These are phyloP conservation scores for Malbranchea zuffiana DNA, from an alignment of 2,329 filamentous ascomycete species.

Conservation along the genomic window DNA sequence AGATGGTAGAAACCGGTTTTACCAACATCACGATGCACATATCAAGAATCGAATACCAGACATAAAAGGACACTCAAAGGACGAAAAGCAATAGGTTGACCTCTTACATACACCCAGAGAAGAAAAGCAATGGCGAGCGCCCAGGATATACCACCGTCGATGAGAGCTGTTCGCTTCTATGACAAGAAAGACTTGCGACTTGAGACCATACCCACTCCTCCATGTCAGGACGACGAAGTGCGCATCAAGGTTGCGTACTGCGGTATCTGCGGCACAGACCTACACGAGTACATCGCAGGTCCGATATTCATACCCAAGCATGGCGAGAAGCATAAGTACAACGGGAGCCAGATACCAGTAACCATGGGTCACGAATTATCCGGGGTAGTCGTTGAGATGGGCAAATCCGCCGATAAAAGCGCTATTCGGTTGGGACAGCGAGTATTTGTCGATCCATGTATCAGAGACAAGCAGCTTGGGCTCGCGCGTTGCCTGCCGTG, in stretches of 20 bases:
- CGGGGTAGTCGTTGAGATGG: constrained; percentile 50
- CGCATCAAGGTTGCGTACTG: constrained; percentile 26
- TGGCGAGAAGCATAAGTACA: constrained; percentile 45
- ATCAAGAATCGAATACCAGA: no score
- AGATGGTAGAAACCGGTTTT: no score
- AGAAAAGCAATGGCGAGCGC: not conserved
- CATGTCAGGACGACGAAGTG: constrained; percentile 42
- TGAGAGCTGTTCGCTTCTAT: constrained; percentile 31
- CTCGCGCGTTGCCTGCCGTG: constrained; percentile 43
- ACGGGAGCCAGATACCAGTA: constrained; percentile 46
- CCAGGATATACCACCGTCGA: constrained; percentile 12
- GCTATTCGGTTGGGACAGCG: constrained; percentile 43
- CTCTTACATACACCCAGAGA: not conserved
- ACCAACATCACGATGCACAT: no score
- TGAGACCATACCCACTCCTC: constrained; percentile 26
- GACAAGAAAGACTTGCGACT: constrained; percentile 27
- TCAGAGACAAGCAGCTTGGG: constrained; percentile 41
- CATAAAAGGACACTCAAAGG: no score
- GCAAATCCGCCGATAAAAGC: constrained; percentile 34
- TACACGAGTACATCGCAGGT: constrained; percentile 44
- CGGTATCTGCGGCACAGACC: constrained; percentile 33
- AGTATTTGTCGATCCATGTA: constrained; percentile 50
- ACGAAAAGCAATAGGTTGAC: no score
- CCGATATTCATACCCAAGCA: constrained; percentile 39
- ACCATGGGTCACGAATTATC: constrained; percentile 57